Conservation (phyloP, 345 rosid species). For the Acer campestre region DNA sequence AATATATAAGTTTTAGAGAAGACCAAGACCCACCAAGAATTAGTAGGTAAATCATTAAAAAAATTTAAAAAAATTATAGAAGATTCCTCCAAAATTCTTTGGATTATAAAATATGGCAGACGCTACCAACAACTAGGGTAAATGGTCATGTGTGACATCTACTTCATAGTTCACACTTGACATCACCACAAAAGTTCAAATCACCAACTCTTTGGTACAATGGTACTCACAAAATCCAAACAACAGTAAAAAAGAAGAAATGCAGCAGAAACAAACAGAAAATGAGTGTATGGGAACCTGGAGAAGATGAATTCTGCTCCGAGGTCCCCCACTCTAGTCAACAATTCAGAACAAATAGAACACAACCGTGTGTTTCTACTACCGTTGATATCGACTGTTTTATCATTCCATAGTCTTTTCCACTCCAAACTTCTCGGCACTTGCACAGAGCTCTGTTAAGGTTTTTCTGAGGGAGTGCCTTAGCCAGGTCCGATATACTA, state of each 20-base stretch:
- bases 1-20: not conserved
- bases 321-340: conserved; percentile 7
- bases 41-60: not conserved
- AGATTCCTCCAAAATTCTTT: not conserved
- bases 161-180: no score
- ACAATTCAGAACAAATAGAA: conserved; percentile 64
- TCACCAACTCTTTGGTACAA: no score
- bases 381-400: conserved; percentile 36
- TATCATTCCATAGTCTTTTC: conserved; percentile 31
- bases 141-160: not conserved
- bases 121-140: not conserved
- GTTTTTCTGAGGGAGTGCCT: conserved; percentile 41
- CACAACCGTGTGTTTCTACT: conserved; percentile 58
- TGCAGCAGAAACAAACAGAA: not conserved
- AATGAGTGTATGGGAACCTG: not conserved
- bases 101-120: not conserved
- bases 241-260: not conserved
- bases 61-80: no score
- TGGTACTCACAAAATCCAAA: no score
- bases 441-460: conserved; percentile 43
- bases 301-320: not conserved
- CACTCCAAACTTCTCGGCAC: conserved; percentile 71
- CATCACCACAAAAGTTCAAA: no score
- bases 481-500: conserved; percentile 56
- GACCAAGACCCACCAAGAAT: not conserved